phyloP scores from a whole-genome alignment of 2,329 filamentous ascomycete species.

The Colletotrichum abscissum region DNA sequence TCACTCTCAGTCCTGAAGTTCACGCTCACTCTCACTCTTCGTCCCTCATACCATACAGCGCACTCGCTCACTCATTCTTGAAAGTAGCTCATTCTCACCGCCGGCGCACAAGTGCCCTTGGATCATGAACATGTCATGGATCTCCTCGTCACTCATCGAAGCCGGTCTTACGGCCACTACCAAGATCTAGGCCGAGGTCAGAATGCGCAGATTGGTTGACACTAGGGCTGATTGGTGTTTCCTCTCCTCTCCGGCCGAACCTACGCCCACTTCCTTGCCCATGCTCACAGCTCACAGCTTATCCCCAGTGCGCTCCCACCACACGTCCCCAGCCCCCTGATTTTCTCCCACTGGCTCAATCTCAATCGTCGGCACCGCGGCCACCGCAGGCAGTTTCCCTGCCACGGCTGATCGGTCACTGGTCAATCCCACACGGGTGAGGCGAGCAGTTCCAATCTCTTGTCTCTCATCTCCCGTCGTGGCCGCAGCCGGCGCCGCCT shows the following conservation, averaged over 20 bases:
- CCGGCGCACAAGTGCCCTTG: neutral
- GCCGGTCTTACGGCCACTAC: neutral
- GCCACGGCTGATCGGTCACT: slow-evolving; percentile 20
- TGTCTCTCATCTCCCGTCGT: neutral
- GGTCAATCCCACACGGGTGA: slow-evolving; percentile 20
- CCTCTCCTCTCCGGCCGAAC: slow-evolving; percentile 5
- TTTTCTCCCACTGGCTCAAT: slow-evolving; percentile 19
- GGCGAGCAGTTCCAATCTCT: slow-evolving; percentile 24
- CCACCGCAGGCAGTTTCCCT: slow-evolving; percentile 24
- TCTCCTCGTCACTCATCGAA: neutral
- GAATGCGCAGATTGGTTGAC: slow-evolving; percentile 1
- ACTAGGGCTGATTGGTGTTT: neutral
- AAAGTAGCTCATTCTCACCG: neutral
- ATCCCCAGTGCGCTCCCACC: neutral
- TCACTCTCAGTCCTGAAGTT: slow-evolving; percentile 4
- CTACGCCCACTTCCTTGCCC: slow-evolving; percentile 13
- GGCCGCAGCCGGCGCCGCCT: neutral
- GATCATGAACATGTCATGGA: slow-evolving; percentile 1
- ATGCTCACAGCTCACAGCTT: neutral
- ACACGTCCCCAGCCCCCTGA: slow-evolving; percentile 23
- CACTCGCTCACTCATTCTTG: neutral
- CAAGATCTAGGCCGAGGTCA: slow-evolving; percentile 1
- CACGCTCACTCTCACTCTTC: neutral
- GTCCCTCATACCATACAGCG: neutral
- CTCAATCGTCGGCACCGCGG: neutral